Conservation (phyloP, 108 stramenopile genomes). For the Pseudonitzschia pungens region DNA sequence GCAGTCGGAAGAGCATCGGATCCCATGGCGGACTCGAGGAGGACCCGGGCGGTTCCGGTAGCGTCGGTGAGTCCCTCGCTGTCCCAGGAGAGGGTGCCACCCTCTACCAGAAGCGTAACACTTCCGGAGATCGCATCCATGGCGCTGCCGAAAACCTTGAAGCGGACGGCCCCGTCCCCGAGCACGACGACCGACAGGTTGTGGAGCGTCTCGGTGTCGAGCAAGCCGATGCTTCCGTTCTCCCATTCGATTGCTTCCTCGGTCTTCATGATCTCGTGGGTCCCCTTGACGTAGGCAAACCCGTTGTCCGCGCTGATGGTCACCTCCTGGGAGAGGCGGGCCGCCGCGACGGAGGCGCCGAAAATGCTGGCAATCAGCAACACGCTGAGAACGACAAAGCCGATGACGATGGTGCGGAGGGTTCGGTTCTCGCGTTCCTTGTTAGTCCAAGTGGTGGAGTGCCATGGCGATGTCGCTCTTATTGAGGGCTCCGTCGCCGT, state of each 20-base stretch:
- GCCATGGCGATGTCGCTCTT: neutral
- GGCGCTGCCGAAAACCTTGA: neutral
- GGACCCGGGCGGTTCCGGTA: neutral
- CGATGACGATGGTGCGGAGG: neutral
- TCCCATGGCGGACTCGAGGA: neutral
- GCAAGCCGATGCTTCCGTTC: neutral
- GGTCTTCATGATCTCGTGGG: constrained; percentile 1
- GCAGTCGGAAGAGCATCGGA: neutral
- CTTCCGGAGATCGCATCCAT: neutral
- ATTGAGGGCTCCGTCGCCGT: constrained; percentile 1
- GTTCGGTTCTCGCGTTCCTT: neutral
- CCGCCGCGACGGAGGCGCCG: neutral
- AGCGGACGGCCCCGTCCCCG: neutral
- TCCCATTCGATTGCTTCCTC: neutral
- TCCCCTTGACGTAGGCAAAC: constrained; percentile 1
- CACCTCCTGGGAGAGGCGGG: constrained; percentile 1
- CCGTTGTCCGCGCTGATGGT: neutral
- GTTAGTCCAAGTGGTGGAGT: neutral
- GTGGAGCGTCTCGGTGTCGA: neutral
- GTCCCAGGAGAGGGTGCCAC: neutral
- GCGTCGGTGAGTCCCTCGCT: neutral
- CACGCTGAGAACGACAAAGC: neutral
- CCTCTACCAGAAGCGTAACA: neutral
- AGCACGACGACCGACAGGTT: neutral
- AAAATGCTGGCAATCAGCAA: neutral